Evolutionary conservation across 2,329 filamentous ascomycete species (phyloP), one percentile per base, ranked within the genome.

Genomic region (Nannizzia gypsea): DNA sequence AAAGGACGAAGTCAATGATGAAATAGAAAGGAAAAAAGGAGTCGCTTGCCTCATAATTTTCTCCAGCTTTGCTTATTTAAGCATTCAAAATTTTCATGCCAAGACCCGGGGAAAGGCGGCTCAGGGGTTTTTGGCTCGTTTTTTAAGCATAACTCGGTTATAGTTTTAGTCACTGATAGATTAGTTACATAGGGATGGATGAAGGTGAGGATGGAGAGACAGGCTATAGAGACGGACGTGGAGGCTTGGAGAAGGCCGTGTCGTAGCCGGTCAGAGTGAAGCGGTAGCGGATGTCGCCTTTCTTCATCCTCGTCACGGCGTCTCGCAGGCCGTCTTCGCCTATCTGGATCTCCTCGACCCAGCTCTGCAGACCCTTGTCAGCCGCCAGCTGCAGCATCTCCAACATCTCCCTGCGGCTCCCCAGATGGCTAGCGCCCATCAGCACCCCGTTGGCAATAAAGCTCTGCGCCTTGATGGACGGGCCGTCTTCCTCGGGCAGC

Each of bases 401-500:
- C 59, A 89, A 72, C 72, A 84, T 84, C 78, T 90, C 87, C 54
- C 78, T 79, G 60, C 87, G 78, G 70, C 81, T 86, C 17, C 87
- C 87, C 64, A 90, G 74, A 73, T 90, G 87, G 62, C 83, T 87
- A 46, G 81, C 81, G 48, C 85, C 84, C 67, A 90, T 86, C 67
- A 87, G 79, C 71, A 82, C 72, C 44, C 89, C 89, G 74, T 92
- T 95, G 64, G 73, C 73, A 62, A 89, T 79, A 68, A 95, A 86
- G 69, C 83, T 83, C 77, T 90, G 87, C 57, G 87, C 85, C 74
- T 83, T 84, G 65, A 93, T 80, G 59, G 79, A 75, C 60, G 88
- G 83, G 9, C 89, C 83, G 50, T 86, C 83, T 63, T 89, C 86
- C 70, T 90, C 88, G 2, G 89, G 89, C 68, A 93, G 79, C 46